Base-by-base conservation (phyloP, 2,329 filamentous ascomycete genomes). In the Ophiostoma novo-ulmi region DNA sequence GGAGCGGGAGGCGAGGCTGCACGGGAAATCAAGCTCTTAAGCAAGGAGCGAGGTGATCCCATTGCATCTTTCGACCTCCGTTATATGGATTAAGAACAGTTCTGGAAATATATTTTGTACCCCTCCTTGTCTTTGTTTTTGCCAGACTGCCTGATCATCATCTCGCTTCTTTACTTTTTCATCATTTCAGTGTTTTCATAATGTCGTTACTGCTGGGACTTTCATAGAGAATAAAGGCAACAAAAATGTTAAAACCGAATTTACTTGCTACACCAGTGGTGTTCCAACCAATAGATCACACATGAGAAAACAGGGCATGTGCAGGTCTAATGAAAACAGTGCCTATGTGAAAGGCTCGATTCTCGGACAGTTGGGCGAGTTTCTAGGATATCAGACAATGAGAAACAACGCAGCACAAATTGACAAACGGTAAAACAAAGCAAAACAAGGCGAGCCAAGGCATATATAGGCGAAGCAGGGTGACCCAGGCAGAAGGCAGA, bases 141-240 rank as follows among this genome's bases (percentile, higher is more conserved):
- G 26, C 13, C 58, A 35, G 14, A 14, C 52, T 22, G 8, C 52
- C 4, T 26, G 26, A 26, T 26, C 52, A 58, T 26, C 22, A 58
- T 58, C 52, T 22, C 52, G 11, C 52, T 26, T 5, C 22, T 58
- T 58, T 58, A 58, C 52, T 58, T 7, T n/a, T 48, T 48, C 7
- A n/a, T 20, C n/a, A 20, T 48, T 48, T n/a, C 17, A 8, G n/a
- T 48, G 44, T 20, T 48, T 48, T 48, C 44, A 48, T 48, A 6
- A 58, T 58, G 52, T 11, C 10, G 26, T 63, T 63, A 63, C 22
- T 63, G 58, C 26, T 26, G 26, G 58, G 58, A 63, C 26, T 31
- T 35, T 35, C 55, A 61, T 61, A 61, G 55, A 26, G 58, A 63
- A 63, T 63, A 63, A 63, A 63, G 13, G n/a, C 14, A 26, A 63